phyloP scores from a whole-genome alignment of 495 filamentous ascomycete species.

The Lineolata rhizophorae region DNA sequence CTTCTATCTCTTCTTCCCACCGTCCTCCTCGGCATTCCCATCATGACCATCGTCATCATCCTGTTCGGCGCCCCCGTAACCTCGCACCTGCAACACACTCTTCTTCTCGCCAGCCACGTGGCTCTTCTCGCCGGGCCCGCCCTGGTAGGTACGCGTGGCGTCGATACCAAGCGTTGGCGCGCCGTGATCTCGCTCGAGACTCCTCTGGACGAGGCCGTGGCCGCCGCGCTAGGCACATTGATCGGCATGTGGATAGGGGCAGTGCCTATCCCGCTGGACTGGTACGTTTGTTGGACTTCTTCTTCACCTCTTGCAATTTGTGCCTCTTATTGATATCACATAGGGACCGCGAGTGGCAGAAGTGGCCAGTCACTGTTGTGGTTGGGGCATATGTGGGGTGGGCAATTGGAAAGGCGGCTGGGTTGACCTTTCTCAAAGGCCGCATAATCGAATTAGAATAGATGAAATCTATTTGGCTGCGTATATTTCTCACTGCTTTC shows the following conservation, averaged over 20 bases:
- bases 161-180: conserved; percentile 48
- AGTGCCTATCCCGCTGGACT: conserved; percentile 87
- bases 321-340: too few species aligned
- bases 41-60: conserved; percentile 42
- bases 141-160: conserved; percentile 66
- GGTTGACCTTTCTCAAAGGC: too few species aligned
- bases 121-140: conserved; percentile 52
- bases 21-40: conserved; percentile 28
- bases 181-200: conserved; percentile 35
- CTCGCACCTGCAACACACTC: conserved; percentile 56
- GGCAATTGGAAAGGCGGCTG: conserved; percentile 28
- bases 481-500: too few species aligned
- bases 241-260: conserved; percentile 56
- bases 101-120: conserved; percentile 61
- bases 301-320: conserved; percentile 1
- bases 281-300: conserved; percentile 28
- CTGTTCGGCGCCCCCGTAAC: conserved; percentile 83
- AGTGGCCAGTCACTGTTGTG: conserved; percentile 82
- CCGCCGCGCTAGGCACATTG: conserved; percentile 39
- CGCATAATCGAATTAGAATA: too few species aligned
- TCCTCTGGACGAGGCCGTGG: conserved; percentile 45
- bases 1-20: too few species aligned
- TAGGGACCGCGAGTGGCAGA: conserved; percentile 87
- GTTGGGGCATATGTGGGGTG: conserved; percentile 49
- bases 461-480: too few species aligned